These are phyloP conservation scores for Amoebophrya sp. DNA, from an alignment of 169 alveolate genomes.

Conservation along the genomic window DNA sequence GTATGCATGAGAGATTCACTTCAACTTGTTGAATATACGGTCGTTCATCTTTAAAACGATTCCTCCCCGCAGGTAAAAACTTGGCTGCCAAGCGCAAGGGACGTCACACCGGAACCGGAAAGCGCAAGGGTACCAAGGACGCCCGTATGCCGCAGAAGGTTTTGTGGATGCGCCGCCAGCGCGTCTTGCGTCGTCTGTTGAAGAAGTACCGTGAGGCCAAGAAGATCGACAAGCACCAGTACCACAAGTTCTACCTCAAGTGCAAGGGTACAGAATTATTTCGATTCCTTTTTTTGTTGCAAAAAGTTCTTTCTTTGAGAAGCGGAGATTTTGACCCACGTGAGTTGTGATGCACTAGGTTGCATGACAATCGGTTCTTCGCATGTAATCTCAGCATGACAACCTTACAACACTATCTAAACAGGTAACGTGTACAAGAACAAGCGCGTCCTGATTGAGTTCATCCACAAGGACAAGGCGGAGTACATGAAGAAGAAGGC, in stretches of 20 bases:
- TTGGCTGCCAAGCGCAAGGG: constrained; percentile 92
- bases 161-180: constrained; percentile 96
- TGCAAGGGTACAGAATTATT: constrained; percentile 96
- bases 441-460: constrained; percentile 93
- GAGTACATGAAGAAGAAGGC: constrained; percentile 47
- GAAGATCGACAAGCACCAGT: constrained; percentile 88
- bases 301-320: no score
- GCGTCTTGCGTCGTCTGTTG: constrained; percentile 95
- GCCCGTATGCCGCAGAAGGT: constrained; percentile 96
- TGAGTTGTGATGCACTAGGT: no score
- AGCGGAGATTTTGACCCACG: no score
- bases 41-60: not conserved
- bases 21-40: not conserved
- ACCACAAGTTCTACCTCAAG: constrained; percentile 92
- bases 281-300: no score
- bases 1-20: not conserved
- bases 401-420: no score
- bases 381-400: no score
- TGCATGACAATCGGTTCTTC: no score
- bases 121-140: constrained; percentile 92
- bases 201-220: constrained; percentile 89
- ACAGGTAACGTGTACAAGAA: constrained; percentile 86
- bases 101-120: constrained; percentile 96
- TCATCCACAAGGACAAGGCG: constrained; percentile 70
- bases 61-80: constrained; percentile 27